Conservation (phyloP, 73 alveolate species). For the Breviolum minutum region DNA sequence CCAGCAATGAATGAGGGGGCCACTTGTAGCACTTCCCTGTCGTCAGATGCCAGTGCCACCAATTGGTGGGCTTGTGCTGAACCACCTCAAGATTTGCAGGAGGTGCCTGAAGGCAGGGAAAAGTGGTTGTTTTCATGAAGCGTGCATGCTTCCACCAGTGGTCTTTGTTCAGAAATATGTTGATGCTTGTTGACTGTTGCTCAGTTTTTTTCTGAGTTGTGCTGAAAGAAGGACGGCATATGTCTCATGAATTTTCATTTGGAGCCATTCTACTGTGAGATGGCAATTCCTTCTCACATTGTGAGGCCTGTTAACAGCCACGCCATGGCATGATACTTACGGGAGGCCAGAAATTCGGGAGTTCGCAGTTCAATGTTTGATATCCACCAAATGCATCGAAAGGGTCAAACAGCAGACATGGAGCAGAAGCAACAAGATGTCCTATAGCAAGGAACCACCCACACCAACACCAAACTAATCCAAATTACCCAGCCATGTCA, state of each 20-base stretch:
- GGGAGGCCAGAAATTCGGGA: neutral
- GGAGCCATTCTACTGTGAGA: too few relatives aligned
- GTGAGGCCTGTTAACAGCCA: neutral
- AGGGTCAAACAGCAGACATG: too few relatives aligned
- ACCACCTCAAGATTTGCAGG: conserved; percentile 39
- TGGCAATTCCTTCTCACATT: too few relatives aligned
- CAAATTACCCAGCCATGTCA: too few relatives aligned
- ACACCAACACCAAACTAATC: too few relatives aligned
- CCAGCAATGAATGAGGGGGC: too few relatives aligned
- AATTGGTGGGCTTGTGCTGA: conserved; percentile 93
- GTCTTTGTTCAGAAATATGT: too few relatives aligned
- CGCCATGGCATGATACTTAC: conserved; percentile 33
- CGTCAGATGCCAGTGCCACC: conserved; percentile 19
- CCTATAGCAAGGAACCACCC: too few relatives aligned
- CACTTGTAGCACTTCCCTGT: neutral
- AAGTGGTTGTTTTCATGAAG: neutral
- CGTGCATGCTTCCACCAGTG: neutral
- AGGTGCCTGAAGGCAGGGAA: conserved; percentile 38
- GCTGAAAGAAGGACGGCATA: neutral
- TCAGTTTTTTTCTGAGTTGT: neutral
- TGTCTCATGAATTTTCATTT: too few relatives aligned
- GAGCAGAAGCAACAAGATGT: too few relatives aligned
- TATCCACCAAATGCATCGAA: neutral
- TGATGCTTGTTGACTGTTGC: too few relatives aligned
- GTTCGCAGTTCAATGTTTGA: neutral